A percentile compares a stretch with the other conserved stretches of the same genome.
phyloP scores from a whole-genome alignment of 164 flowering plant genomes.

The Annona cherimola region DNA sequence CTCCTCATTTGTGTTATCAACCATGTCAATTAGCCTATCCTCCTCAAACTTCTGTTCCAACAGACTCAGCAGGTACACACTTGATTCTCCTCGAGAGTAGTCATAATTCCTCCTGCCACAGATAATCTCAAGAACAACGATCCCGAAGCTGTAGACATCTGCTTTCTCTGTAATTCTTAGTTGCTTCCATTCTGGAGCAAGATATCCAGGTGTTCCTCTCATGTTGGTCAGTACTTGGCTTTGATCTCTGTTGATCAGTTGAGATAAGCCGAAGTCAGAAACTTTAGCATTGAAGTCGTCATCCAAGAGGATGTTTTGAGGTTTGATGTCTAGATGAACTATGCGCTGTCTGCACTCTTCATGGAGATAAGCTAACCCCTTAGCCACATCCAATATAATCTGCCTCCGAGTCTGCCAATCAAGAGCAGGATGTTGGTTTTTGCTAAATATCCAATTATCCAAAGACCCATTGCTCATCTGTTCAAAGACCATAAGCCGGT shows the following conservation, averaged over 20 bases:
- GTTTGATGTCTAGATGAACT: slow-evolving; percentile 10
- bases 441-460: slow-evolving; percentile 4
- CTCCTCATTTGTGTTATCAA: slow-evolving; percentile 16
- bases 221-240: slow-evolving; percentile 19
- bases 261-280: slow-evolving; percentile 25
- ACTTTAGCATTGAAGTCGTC: slow-evolving; percentile 22
- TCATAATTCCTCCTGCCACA: slow-evolving; percentile 17
- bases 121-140: slow-evolving; percentile 20
- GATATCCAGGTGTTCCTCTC: slow-evolving; percentile 15
- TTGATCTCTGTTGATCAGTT: slow-evolving; percentile 15
- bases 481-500: slow-evolving; percentile 8
- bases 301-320: slow-evolving; percentile 10
- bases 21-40: slow-evolving; percentile 8
- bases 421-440: slow-evolving; percentile 3
- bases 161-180: slow-evolving; percentile 19
- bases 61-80: slow-evolving; percentile 4
- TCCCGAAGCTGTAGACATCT: slow-evolving; percentile 29
- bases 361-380: slow-evolving; percentile 8
- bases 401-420: slow-evolving; percentile 14
- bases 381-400: not conserved
- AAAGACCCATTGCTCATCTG: slow-evolving; percentile 8
- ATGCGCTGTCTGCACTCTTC: slow-evolving; percentile 9
- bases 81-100: slow-evolving; percentile 4
- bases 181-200: slow-evolving; percentile 17
- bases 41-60: slow-evolving; percentile 7